Evolutionary conservation across 23 red algal species (phyloP).

Genomic region (Gracilaria domingensis): DNA sequence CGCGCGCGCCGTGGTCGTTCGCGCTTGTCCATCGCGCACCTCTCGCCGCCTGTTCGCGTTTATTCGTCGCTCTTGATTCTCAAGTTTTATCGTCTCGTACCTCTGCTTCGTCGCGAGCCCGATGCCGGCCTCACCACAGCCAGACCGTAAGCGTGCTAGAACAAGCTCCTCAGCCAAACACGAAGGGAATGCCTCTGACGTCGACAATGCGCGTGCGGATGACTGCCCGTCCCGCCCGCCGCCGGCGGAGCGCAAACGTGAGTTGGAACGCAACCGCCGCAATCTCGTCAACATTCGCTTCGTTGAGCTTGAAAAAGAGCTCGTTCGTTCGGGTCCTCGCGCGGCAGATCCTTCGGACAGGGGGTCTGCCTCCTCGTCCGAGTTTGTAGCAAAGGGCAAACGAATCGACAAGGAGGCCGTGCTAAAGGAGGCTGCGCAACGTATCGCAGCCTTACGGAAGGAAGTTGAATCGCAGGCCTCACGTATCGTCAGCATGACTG

Average conservation of each 20-base stretch:
- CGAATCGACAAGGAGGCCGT: conserved; percentile 91
- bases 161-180: not conserved
- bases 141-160: conserved; percentile 8
- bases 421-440: conserved; percentile 72
- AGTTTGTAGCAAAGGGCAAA: conserved; percentile 42
- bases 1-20: not conserved
- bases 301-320: conserved; percentile 68
- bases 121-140: not conserved
- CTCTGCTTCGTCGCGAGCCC: not conserved
- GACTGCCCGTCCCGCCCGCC: conserved; percentile 29
- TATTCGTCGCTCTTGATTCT: not conserved
- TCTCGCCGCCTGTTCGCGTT: no score
- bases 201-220: not conserved
- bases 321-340: conserved; percentile 25
- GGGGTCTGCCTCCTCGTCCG: conserved; percentile 1
- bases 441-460: conserved; percentile 51
- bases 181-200: not conserved
- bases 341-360: not conserved
- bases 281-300: conserved; percentile 83
- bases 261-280: conserved; percentile 79
- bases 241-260: conserved; percentile 75
- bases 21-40: not conserved
- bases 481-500: conserved; percentile 30
- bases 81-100: not conserved
- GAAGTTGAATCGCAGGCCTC: conserved; percentile 36